These are phyloP conservation scores for Zygotorulaspora mrakii DNA, from an alignment of 1,139 yeast genomes.

Conservation along the genomic window DNA sequence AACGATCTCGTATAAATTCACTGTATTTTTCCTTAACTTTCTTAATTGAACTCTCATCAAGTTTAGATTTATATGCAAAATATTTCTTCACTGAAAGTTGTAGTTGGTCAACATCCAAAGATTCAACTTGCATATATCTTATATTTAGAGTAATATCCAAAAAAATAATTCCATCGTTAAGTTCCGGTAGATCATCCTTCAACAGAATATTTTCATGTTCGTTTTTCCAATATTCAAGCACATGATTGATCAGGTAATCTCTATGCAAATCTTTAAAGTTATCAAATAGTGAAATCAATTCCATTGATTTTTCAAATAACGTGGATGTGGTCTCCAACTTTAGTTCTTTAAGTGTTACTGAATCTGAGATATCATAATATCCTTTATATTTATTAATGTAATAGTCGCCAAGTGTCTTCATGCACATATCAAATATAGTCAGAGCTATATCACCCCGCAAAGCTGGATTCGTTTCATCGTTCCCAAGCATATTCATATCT, in stretches of 20 bases:
- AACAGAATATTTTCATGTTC: constrained; percentile 22
- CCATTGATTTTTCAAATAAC: constrained; percentile 44
- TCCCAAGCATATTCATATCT: constrained; percentile 81
- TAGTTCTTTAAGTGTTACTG: constrained; percentile 28
- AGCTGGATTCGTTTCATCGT: constrained; percentile 84
- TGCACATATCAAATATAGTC: constrained; percentile 71
- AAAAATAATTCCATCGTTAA: constrained; percentile 42
- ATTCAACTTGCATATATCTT: constrained; percentile 43
- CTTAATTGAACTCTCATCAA: constrained; percentile 38
- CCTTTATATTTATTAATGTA: constrained; percentile 35
- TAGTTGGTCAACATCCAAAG: constrained; percentile 48
- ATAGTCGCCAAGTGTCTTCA: constrained; percentile 45
- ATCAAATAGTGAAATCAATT: constrained; percentile 57
- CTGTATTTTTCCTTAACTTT: constrained; percentile 47
- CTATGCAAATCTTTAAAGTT: constrained; percentile 67
- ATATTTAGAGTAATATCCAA: constrained; percentile 66
- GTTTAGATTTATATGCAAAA: constrained; percentile 53
- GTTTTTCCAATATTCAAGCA: constrained; percentile 50
- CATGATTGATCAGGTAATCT: constrained; percentile 60
- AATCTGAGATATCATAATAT: constrained; percentile 29
- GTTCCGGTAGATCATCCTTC: constrained; percentile 25
- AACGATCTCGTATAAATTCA: constrained; percentile 41
- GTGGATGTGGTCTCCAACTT: constrained; percentile 33
- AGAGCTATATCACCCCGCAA: constrained; percentile 84
- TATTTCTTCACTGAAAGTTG: constrained; percentile 71